Base-by-base conservation (phyloP, 2,329 filamentous ascomycete species). In the Stemphylium lycopersici region DNA sequence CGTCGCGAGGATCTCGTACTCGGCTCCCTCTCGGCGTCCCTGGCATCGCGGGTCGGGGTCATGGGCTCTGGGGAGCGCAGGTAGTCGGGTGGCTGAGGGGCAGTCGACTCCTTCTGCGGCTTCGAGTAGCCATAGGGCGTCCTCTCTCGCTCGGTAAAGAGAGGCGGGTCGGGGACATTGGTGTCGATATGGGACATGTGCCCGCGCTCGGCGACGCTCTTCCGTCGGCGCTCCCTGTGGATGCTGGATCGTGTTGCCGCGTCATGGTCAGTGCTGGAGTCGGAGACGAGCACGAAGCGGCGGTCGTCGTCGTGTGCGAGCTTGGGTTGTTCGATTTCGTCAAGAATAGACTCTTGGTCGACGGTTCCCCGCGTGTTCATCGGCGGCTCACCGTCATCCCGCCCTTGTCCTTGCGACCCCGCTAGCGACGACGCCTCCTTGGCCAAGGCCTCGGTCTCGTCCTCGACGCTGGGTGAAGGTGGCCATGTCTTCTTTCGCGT, bases 261-360 rank as follows among this genome's bases (percentile, higher is more conserved):
- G 33, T 52, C 55, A 15, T 54, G 52, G 41, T 53, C 56, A 34
- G 55, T 46, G 15, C 50, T 56, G 75, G 75, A 34, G 18, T 70
- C 69, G 1, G 71, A 66, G 13, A 89, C 75, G 33, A 88, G 74
- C 7, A 90, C 84, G 63, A 88, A 90, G 34, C 87, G 83, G 33
- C 85, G 81, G 69, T 91, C 88, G 4, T 82, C 86, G 64, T 81
- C 20, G n/a, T 57, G 53, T 26, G 52, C 47, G 26, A 41, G 33
- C 15, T 33, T 47, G 51, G 73, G 70, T 32, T 70, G 71, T 40
- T 78, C 73, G 12, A 89, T 83, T 51, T 88, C 85, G 50, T 88
- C 76, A 20, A 93, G 78, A 43, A 92, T 79, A 11, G 86, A 86
- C 22, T 86, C 77, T 67, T 93, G 90, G 47, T 92, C 87, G 53